Conservation (phyloP, 2,329 filamentous ascomycete species). For the Calonectria hongkongensis region DNA sequence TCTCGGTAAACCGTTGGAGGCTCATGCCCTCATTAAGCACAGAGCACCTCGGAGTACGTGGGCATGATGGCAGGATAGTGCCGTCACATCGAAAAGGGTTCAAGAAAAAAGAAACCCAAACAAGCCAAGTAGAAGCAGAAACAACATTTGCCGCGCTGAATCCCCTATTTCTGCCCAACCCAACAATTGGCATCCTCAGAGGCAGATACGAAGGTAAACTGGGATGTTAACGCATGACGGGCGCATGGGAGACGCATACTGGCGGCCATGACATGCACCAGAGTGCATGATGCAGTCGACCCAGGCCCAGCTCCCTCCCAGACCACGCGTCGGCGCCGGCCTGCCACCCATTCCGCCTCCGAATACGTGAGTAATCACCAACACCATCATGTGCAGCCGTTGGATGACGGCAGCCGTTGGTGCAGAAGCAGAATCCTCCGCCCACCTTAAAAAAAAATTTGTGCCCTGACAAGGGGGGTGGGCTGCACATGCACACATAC, state of each 20-base stretch:
- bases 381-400: slow-evolving; percentile 7
- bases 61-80: not conserved
- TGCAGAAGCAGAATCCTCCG: slow-evolving; percentile 21
- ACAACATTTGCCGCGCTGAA: slow-evolving; percentile 5
- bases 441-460: not conserved
- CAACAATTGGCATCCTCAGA: slow-evolving; percentile 15
- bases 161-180: slow-evolving; percentile 7
- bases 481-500: slow-evolving; percentile 14
- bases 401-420: slow-evolving; percentile 13
- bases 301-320: slow-evolving; percentile 14
- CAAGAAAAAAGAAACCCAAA: not conserved
- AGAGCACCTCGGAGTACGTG: slow-evolving; percentile 4
- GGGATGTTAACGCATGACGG: slow-evolving; percentile 28
- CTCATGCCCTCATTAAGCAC: slow-evolving; percentile 16
- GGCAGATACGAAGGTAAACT: slow-evolving; percentile 25
- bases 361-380: slow-evolving; percentile 22
- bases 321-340: slow-evolving; percentile 18
- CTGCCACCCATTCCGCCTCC: slow-evolving; percentile 2
- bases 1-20: slow-evolving; percentile 2
- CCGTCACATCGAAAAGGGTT: slow-evolving; percentile 13
- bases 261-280: slow-evolving; percentile 26
- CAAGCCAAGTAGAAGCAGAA: not conserved
- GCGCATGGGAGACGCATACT: slow-evolving; percentile 25
- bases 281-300: slow-evolving; percentile 27
- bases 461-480: slow-evolving; percentile 5